Conservation (phyloP, 228 moss, liverwort and hornwort species). For the Sphagnum magellanicum region DNA sequence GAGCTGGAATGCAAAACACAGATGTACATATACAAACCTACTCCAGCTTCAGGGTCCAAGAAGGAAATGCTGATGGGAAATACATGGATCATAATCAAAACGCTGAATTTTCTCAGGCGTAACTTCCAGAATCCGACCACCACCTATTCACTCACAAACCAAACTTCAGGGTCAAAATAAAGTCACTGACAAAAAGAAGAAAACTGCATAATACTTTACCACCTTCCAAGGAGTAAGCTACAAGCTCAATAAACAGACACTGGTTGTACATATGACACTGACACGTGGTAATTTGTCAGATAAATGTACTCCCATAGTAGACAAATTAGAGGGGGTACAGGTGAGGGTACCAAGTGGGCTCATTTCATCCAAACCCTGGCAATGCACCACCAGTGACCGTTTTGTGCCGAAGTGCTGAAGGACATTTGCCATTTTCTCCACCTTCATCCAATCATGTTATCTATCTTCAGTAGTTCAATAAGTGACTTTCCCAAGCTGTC, state of each 20-base stretch:
- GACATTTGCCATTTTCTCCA: constrained; percentile 80
- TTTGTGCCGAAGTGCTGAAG: constrained; percentile 79
- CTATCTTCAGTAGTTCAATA: neutral
- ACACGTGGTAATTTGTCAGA: too few species aligned
- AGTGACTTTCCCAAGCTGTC: neutral
- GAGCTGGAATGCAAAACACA: neutral
- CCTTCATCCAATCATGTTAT: constrained; percentile 27
- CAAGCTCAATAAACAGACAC: neutral
- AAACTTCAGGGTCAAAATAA: too few species aligned
- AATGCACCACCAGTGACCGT: constrained; percentile 87
- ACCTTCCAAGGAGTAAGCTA: neutral
- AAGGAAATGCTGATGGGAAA: neutral
- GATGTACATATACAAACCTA: neutral
- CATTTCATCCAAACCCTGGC: constrained; percentile 94
- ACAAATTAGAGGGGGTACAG: neutral
- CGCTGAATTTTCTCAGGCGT: constrained; percentile 63
- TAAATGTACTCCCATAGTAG: neutral
- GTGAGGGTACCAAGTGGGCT: constrained; percentile 71
- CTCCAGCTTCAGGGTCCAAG: neutral
- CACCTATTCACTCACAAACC: constrained; percentile 33
- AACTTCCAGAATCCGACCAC: constrained; percentile 80
- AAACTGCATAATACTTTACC: too few species aligned
- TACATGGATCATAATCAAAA: constrained; percentile 86
- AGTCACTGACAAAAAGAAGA: too few species aligned
- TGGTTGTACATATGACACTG: too few species aligned